phyloP scores from a whole-genome alignment of 257 asterid genomes.

The Paulownia fortunei region DNA sequence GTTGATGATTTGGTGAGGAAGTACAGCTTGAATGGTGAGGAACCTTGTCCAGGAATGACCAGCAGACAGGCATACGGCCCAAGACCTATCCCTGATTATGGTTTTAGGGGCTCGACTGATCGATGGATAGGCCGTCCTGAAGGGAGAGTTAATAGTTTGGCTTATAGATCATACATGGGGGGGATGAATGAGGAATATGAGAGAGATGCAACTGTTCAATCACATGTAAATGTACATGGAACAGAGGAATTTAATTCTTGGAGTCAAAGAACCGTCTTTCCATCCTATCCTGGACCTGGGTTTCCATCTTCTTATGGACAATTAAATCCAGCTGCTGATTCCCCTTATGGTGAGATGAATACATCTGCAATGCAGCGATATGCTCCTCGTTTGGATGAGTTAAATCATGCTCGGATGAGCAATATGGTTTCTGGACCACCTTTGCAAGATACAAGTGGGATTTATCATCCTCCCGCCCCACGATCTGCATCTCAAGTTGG shows the following conservation, averaged over 20 bases:
- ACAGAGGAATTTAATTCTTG: slow-evolving; percentile 31
- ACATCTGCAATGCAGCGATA: slow-evolving; percentile 56
- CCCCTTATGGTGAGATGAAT: slow-evolving; percentile 35
- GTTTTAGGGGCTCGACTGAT: slow-evolving; percentile 32
- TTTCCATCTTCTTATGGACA: slow-evolving; percentile 32
- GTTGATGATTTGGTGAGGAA: slow-evolving; percentile 35
- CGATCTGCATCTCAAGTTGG: slow-evolving; percentile 31
- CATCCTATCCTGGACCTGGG: slow-evolving; percentile 15
- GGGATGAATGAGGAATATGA: slow-evolving; percentile 30
- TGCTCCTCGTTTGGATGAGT: slow-evolving; percentile 60
- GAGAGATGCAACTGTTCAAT: slow-evolving; percentile 34
- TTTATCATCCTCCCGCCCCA: slow-evolving; percentile 31
- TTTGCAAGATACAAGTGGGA: slow-evolving; percentile 19
- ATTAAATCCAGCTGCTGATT: slow-evolving; percentile 16
- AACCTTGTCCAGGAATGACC: slow-evolving; percentile 29
- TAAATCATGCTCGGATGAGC: slow-evolving; percentile 39
- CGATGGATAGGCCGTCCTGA: slow-evolving; percentile 32
- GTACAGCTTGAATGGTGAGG: slow-evolving; percentile 36
- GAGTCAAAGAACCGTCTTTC: slow-evolving; percentile 23
- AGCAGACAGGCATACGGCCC: slow-evolving; percentile 33
- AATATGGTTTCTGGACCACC: slow-evolving; percentile 34
- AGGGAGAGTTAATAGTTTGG: slow-evolving; percentile 26
- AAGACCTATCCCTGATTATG: slow-evolving; percentile 42
- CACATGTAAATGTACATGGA: slow-evolving; percentile 33
- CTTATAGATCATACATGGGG: slow-evolving; percentile 27